Base-by-base conservation (phyloP, 31 red algal genomes). In the Odonthalia washingtoniensis region DNA sequence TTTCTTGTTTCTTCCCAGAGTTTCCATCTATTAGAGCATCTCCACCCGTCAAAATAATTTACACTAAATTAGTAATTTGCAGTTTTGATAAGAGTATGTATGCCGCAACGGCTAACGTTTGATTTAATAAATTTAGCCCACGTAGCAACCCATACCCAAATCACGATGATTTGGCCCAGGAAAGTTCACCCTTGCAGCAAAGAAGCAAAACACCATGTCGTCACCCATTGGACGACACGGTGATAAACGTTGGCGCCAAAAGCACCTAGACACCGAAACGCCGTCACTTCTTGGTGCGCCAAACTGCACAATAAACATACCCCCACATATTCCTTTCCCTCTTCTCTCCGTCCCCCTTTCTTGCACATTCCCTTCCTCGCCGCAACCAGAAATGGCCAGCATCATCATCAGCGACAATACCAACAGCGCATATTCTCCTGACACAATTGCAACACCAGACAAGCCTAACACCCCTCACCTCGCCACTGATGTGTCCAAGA, bases 201-300 rank as follows among this genome's bases (percentile, higher is more conserved):
- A 61, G 52, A 61, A 61, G 24, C 52, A 17, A 61, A 61, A 61
- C 52, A 61, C 52, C 14, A 61, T 61, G 52, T 61, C 52, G 52
- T 14, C 16, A 61, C 52, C 52, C 52, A 61, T 61, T 61, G 52
- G 52, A 61, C 52, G 24, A 61, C 52, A 61, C 52, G 16, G 52
- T 61, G 52, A 61, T 61, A 61, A 61, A 14, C 52, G 52, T 61
- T 61, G 52, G 52, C 52, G 52, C 52, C 52, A 61, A 61, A 61
- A 61, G 52, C 14, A 61, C 52, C 24, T 24, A 61, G 52, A 61
- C 52, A 61, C 52, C 52, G 24, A 61, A 61, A 61, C 24, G 24
- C 52, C 52, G 52, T 61, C 52, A 61, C 52, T 61, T 24, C 24
- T 24, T 17, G 52, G 14, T 61, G 14, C 52, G 52, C 52, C 52